These are phyloP conservation scores for Candolleomyces efflorescens DNA, from an alignment of 768 basidiomycete species.

Conservation along the genomic window DNA sequence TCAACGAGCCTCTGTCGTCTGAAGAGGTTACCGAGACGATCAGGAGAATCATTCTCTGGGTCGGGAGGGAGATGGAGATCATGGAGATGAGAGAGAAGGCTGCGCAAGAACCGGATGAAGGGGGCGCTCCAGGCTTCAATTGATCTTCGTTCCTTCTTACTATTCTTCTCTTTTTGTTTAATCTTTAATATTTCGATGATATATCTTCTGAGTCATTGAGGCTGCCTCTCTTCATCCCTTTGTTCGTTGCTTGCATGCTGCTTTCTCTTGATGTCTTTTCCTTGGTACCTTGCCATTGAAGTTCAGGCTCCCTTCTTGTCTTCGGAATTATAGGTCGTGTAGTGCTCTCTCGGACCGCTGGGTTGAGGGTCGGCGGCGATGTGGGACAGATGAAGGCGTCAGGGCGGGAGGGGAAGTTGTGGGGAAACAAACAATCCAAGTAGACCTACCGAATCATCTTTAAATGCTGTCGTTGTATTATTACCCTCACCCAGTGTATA, in stretches of 20 bases:
- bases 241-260: neutral
- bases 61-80: slow-evolving; percentile 32
- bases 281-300: no score
- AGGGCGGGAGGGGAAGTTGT: no score
- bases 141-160: neutral
- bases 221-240: neutral
- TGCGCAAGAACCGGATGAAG: slow-evolving; percentile 6
- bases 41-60: slow-evolving; percentile 57
- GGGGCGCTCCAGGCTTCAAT: neutral
- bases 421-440: no score
- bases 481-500: no score
- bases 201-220: neutral
- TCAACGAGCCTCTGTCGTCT: slow-evolving; percentile 57
- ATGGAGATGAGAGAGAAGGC: slow-evolving; percentile 6
- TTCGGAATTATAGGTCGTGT: neutral
- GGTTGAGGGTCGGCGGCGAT: no score
- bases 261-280: neutral
- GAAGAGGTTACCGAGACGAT: slow-evolving; percentile 67
- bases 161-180: no score
- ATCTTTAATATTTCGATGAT: no score
- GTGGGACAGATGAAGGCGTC: no score
- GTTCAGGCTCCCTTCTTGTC: no score
- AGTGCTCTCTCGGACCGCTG: no score
- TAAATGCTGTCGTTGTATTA: no score
- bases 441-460: no score